Evolutionary conservation across 2,329 filamentous ascomycete genomes (phyloP), one percentile per base, ranked within the genome.

Genomic region (Epichloe glyceriae): DNA sequence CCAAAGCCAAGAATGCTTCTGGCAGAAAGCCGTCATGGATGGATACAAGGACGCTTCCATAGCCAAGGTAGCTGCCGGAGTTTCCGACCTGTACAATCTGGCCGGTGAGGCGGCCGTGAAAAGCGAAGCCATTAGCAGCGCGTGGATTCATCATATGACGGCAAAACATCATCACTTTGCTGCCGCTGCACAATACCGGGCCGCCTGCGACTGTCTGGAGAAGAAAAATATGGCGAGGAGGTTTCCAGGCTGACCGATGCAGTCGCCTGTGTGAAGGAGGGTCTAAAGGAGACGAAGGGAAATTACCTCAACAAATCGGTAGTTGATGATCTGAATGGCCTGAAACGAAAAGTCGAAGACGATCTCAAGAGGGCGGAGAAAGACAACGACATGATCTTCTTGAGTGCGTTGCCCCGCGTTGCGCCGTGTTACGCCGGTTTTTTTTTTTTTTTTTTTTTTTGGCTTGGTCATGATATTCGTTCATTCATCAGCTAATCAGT

Each of bases 131-230:
- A 83, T 97, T 57, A 93, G 87, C 64, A 90, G 86, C 51, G 86
- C 93, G 55, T 97, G 91, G 93, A 96, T 98, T 58, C 91, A 97
- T 67, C 91, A 97, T 64, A 90, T 94, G 78, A 90, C 86, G 26
- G 93, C 91, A 5, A 98, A 97, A 65, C 90, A 97, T 62, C 87
- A 96, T 62, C 93, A 97, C 67, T 97, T 98, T 68, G 90, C 91
- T 1, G 91, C 88, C 0, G 93, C 93, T 0, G 93, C 93, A 0
- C 93, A 98, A 64, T 97, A 91, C 60, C 77, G 93, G 14, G 88
- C 91, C 26, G 88, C 93, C 0, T 84, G 88, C 55, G 90, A 96
- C 61, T 93, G 88, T 58, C 67, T 98, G 14, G 93, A 97, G 68
- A 97, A 95, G 75, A 76, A 47, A 94, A 85, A 62, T 98, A 96